phyloP scores from a whole-genome alignment of 257 asterid species.

The Linderniella brevidens region DNA sequence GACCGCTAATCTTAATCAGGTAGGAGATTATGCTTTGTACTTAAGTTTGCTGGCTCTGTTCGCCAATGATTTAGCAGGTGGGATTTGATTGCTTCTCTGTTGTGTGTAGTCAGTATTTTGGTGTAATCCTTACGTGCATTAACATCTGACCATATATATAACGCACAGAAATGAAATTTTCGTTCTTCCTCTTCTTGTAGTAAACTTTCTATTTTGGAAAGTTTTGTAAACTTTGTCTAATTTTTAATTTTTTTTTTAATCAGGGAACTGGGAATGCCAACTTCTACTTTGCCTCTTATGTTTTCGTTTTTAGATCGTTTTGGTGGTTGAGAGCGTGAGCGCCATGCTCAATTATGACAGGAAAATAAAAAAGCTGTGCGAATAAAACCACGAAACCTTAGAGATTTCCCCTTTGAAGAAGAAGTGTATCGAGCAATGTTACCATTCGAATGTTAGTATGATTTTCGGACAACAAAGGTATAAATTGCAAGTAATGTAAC shows the following conservation, averaged over 20 bases:
- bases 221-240: neutral
- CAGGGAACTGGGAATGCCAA: conserved; percentile 99
- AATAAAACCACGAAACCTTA: conserved; percentile 13
- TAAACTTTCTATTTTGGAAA: conserved; percentile 7
- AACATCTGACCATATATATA: conserved; percentile 12
- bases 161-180: conserved; percentile 69
- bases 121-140: neutral
- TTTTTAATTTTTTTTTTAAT: conserved; percentile 6
- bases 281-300: conserved; percentile 71
- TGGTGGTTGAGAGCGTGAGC: conserved; percentile 81
- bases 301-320: conserved; percentile 34
- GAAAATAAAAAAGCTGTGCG: conserved; percentile 42
- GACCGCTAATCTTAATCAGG: conserved; percentile 27
- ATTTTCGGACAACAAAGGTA: too few relatives aligned
- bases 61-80: conserved; percentile 80
- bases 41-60: conserved; percentile 76
- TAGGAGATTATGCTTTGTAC: conserved; percentile 88
- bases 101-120: neutral
- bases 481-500: too few relatives aligned
- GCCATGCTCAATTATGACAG: conserved; percentile 81
- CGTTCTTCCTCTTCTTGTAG: conserved; percentile 74
- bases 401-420: conserved; percentile 9
- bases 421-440: too few relatives aligned
- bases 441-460: too few relatives aligned
- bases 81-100: conserved; percentile 5